phyloP scores from a whole-genome alignment of 306 rosid genomes.

The cucumber (Cucumis sativus) region DNA sequence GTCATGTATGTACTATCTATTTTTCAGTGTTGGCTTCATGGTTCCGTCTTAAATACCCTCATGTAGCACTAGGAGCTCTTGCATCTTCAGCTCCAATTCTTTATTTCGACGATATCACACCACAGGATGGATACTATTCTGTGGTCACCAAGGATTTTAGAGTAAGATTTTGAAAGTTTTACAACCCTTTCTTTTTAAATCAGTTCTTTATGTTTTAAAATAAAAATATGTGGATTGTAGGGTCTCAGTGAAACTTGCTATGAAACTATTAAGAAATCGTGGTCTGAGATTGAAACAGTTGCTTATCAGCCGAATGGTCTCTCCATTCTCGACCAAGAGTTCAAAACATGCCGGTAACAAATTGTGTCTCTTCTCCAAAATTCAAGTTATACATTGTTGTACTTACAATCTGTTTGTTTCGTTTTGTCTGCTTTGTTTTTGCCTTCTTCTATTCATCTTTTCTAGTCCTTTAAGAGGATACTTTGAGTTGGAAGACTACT shows the following conservation, averaged over 20 bases:
- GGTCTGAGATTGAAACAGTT: slow-evolving; percentile 48
- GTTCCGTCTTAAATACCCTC: slow-evolving; percentile 85
- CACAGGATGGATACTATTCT: slow-evolving; percentile 35
- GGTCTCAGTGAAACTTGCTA: slow-evolving; percentile 57
- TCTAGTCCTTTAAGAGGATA: slow-evolving; percentile 29
- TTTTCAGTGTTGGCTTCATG: slow-evolving; percentile 70
- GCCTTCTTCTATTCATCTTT: not conserved
- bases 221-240: slow-evolving; percentile 18
- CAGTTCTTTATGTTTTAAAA: not conserved
- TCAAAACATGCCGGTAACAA: slow-evolving; percentile 33
- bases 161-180: slow-evolving; percentile 19
- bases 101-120: slow-evolving; percentile 41
- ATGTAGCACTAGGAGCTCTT: slow-evolving; percentile 56
- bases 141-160: slow-evolving; percentile 47
- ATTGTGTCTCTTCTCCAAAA: not conserved
- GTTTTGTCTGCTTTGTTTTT: not conserved
- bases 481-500: slow-evolving; percentile 23
- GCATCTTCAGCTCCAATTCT: slow-evolving; percentile 85
- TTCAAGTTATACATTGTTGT: not conserved
- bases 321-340: slow-evolving; percentile 36
- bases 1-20: not conserved
- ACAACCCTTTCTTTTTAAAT: not conserved
- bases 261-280: slow-evolving; percentile 34
- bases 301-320: slow-evolving; percentile 37
- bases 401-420: not conserved